A percentile compares a stretch with the other conserved stretches of the same genome.
These are phyloP conservation scores for Casuarina glauca DNA, from an alignment of 306 rosid species.

Conservation along the genomic window DNA sequence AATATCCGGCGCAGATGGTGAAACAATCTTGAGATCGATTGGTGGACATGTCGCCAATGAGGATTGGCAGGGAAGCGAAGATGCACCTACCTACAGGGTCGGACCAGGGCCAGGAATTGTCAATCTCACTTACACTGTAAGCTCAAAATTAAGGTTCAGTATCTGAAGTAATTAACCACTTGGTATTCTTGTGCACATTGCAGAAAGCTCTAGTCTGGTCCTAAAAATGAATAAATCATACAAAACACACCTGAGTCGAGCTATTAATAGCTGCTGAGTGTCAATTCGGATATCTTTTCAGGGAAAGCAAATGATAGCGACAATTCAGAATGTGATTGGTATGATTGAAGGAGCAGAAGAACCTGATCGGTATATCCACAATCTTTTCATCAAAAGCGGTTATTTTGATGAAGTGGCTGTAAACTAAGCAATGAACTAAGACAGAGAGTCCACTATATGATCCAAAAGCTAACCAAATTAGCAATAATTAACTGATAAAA, in stretches of 20 bases:
- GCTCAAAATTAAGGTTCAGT: conserved; percentile 11
- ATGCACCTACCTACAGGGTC: conserved; percentile 49
- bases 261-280: not conserved
- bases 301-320: conserved; percentile 52
- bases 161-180: not conserved
- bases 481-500: not conserved
- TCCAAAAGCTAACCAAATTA: not conserved
- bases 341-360: conserved; percentile 74
- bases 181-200: not conserved
- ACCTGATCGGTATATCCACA: conserved; percentile 59
- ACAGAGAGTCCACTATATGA: not conserved
- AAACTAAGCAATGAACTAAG: not conserved
- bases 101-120: conserved; percentile 82
- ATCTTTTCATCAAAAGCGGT: not conserved
- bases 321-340: conserved; percentile 70
- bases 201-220: not conserved
- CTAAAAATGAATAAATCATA: not conserved
- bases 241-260: not conserved
- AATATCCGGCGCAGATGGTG: conserved; percentile 58
- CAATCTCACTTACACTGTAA: conserved; percentile 54
- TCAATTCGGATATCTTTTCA: conserved; percentile 28
- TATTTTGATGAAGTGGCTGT: not conserved
- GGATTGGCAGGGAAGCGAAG: conserved; percentile 75
- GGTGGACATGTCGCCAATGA: conserved; percentile 59
- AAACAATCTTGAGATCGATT: conserved; percentile 46